Percentiles rank a stretch among this genome's conserved stretches.
Evolutionary conservation across 192 early-diverging fungal species (phyloP).

Genomic region (Haplosporangium gracile): DNA sequence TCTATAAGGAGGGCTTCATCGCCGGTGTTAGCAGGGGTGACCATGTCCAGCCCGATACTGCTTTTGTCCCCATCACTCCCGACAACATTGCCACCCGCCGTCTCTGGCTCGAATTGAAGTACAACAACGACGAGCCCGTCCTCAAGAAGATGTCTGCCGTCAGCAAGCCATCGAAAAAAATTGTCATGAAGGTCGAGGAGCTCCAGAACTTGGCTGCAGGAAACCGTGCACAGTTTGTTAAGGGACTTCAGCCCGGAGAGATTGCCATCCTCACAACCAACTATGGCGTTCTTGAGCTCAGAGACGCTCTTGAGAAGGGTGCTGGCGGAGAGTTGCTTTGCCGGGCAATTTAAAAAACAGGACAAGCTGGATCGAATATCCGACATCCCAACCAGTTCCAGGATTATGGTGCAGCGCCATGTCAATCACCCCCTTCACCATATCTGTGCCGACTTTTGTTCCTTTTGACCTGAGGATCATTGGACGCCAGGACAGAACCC

Average conservation of each 20-base stretch:
- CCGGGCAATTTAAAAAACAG: constrained; percentile 61
- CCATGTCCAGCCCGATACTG: constrained; percentile 78
- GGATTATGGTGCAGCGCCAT: background rate
- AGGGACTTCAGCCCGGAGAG: constrained; percentile 89
- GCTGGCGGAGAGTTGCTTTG: constrained; percentile 93
- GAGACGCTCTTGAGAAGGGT: constrained; percentile 87
- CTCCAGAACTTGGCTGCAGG: constrained; percentile 82
- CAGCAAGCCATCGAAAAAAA: constrained; percentile 87
- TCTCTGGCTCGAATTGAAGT: constrained; percentile 96
- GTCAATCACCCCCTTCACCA: background rate
- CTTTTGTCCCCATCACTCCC: constrained; percentile 81
- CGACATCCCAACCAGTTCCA: background rate
- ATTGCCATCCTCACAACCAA: constrained; percentile 91
- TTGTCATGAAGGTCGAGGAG: constrained; percentile 87
- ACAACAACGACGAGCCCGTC: constrained; percentile 86
- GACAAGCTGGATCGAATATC: background rate
- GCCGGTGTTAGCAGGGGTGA: constrained; percentile 84
- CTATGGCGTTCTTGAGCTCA: constrained; percentile 89
- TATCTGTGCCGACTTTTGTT: background rate
- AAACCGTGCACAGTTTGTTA: constrained; percentile 79
- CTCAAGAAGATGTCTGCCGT: constrained; percentile 82
- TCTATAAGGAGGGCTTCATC: constrained; percentile 94
- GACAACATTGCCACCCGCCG: constrained; percentile 87
- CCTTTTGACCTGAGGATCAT: background rate
- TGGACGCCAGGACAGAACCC: background rate